Percentiles rank a stretch among this genome's conserved stretches.
These are phyloP conservation scores for Pestalotiopsis sp. DNA, from an alignment of 2,329 filamentous ascomycete genomes.

Conservation along the genomic window DNA sequence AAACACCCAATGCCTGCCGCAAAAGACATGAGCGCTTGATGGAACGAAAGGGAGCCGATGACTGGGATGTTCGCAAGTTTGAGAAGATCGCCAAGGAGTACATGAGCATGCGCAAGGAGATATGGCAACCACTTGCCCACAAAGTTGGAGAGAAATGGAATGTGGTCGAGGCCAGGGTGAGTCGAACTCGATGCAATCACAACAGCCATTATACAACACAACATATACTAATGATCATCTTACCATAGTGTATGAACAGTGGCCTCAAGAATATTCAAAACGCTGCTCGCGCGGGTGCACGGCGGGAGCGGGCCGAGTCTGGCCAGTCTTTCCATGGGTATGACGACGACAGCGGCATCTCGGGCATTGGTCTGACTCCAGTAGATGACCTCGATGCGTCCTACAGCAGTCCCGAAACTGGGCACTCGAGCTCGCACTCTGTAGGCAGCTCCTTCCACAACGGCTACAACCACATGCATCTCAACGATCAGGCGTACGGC, in stretches of 20 bases:
- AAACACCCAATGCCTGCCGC: slow-evolving; percentile 82
- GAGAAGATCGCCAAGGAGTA: slow-evolving; percentile 78
- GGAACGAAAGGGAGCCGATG: slow-evolving; percentile 73
- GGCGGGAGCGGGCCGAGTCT: slow-evolving; percentile 64
- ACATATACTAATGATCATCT: neutral
- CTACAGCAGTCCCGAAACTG: slow-evolving; percentile 58
- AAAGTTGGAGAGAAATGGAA: slow-evolving; percentile 82
- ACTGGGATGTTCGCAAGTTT: slow-evolving; percentile 78
- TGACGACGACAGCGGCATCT: slow-evolving; percentile 74
- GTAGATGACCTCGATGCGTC: slow-evolving; percentile 61
- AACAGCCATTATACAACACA: too few relatives aligned
- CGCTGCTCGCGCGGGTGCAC: slow-evolving; percentile 65
- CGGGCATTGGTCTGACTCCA: slow-evolving; percentile 60
- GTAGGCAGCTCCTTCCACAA: slow-evolving; percentile 35
- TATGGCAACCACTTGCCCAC: slow-evolving; percentile 77
- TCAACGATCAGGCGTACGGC: slow-evolving; percentile 27
- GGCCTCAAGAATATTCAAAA: slow-evolving; percentile 80
- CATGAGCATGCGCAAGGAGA: slow-evolving; percentile 77
- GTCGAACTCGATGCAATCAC: slow-evolving; percentile 17
- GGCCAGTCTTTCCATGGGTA: slow-evolving; percentile 48
- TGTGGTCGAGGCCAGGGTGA: slow-evolving; percentile 65
- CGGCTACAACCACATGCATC: slow-evolving; percentile 29
- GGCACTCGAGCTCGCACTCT: slow-evolving; percentile 45
- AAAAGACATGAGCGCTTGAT: slow-evolving; percentile 86
- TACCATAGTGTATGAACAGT: slow-evolving; percentile 74